Evolutionary conservation across 2,329 filamentous ascomycete species (phyloP), one percentile per base, ranked within the genome.

Genomic region (Colletotrichum euphorbiae): DNA sequence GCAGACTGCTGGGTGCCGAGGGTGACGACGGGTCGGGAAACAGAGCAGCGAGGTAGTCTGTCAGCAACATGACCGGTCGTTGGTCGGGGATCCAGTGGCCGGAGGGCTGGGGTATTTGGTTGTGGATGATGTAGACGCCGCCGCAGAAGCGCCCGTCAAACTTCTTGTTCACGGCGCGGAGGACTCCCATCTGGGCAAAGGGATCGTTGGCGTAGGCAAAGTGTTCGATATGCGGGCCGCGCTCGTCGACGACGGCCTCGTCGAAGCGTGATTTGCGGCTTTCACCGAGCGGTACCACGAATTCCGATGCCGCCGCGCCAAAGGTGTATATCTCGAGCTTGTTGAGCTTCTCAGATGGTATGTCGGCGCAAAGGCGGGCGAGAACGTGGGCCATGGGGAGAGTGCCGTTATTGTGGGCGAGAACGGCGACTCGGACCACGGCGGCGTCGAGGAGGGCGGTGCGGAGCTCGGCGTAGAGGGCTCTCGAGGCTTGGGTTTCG

Each of bases 281-380:
- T 28, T 74, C 72, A 24, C 76, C 76, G 4, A 77, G 72, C 6
- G 80, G 80, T 17, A 78, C 67, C 36, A 76, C 73, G 69, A 81
- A 81, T 67, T 82, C 80, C 9, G 71, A 71, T 5, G 79, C 76
- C 3, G 78, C 75, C 2, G 79, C 77, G 8, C 81, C 81, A 57
- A 83, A 83, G 0, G 81, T 83, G 73, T 81, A 83, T 15, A 83
- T 76, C 65, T 83, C 79, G 15, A 83, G 75, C 67, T 79, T 81
- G 43, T 76, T 69, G 12, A 79, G 74, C 48, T 76, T 75, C 1
- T 78, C 76, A 0, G 74, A 50, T 6, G 80, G 76, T 3, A 83
- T 69, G 38, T 83, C 81, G 42, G 77, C 73, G 60, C 75, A 78
- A 4, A 83, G 77, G 9, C 77, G 76, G 5, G 77, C 68, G 7